These are phyloP conservation scores for Thraustochytrium striatum DNA, from an alignment of 352 stramenopile genomes.

Conservation along the genomic window DNA sequence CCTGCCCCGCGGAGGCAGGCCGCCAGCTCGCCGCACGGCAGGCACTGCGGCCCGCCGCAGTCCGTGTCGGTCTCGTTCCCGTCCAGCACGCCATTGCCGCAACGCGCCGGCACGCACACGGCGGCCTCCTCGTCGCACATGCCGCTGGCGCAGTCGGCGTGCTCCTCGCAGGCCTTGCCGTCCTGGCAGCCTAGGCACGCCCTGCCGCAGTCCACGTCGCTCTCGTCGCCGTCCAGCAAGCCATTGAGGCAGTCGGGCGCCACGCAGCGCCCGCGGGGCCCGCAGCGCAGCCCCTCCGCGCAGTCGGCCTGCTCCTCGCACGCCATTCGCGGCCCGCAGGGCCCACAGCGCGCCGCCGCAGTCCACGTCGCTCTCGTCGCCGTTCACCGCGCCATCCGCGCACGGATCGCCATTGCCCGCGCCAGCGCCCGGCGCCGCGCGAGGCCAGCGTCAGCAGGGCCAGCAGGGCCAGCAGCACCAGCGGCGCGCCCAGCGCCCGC, in stretches of 20 bases:
- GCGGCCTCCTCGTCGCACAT: not conserved
- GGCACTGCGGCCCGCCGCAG: not conserved
- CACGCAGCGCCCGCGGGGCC: not conserved
- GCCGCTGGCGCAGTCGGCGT: not conserved
- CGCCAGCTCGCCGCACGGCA: not conserved
- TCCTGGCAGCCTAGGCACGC: not conserved
- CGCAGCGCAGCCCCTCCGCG: not conserved
- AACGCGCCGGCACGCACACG: not conserved
- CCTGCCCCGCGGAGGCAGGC: not conserved
- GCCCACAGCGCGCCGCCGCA: conserved; percentile 40
- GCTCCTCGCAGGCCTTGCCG: not conserved
- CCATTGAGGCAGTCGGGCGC: not conserved
- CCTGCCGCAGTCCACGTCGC: conserved; percentile 1
- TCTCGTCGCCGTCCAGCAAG: not conserved
- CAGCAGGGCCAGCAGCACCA: too few species aligned
- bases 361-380: conserved; percentile 42
- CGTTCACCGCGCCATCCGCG: conserved; percentile 38
- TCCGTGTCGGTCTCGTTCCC: not conserved
- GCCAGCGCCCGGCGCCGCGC: not conserved
- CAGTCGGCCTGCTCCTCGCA: not conserved
- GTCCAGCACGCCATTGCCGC: not conserved
- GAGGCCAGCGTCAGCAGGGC: too few species aligned
- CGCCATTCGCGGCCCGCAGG: too few species aligned
- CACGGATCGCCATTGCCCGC: conserved; percentile 21
- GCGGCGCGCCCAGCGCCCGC: too few species aligned